Conservation (phyloP, 2,329 filamentous ascomycete genomes). For the Davidsoniella australis region DNA sequence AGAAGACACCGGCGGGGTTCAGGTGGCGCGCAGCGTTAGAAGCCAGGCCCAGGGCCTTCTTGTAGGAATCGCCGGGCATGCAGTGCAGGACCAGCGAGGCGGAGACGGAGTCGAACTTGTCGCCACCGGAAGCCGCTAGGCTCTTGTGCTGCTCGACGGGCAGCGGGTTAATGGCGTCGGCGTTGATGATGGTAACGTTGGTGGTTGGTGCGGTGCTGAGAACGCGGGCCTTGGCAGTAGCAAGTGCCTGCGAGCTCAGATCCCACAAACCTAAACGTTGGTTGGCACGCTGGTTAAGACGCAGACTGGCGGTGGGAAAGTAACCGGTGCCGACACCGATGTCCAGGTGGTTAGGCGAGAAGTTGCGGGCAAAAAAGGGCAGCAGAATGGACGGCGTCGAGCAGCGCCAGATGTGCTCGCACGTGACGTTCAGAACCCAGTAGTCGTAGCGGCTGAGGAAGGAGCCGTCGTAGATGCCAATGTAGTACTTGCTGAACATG, state of each 20-base stretch:
- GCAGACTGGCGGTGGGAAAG: constrained; percentile 20
- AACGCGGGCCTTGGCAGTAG: constrained; percentile 17
- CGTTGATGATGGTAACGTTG: constrained; percentile 16
- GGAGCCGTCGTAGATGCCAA: constrained; percentile 5
- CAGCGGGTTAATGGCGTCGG: constrained; percentile 25
- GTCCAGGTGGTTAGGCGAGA: constrained; percentile 23
- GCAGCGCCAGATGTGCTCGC: constrained; percentile 22
- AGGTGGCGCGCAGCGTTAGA: constrained; percentile 13
- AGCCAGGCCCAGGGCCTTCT: constrained; percentile 10
- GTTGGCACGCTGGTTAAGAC: constrained; percentile 12
- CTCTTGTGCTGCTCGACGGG: constrained; percentile 14
- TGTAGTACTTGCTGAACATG: constrained; percentile 4
- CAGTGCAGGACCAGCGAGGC: constrained; percentile 9
- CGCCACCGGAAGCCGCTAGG: constrained; percentile 8
- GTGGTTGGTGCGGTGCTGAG: constrained; percentile 8
- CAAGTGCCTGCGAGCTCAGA: constrained; percentile 20
- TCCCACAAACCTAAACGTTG: constrained; percentile 22
- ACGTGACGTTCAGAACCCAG: constrained; percentile 21
- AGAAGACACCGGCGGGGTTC: constrained; percentile 14
- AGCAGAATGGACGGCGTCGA: constrained; percentile 18
- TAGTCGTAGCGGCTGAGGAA: constrained; percentile 18
- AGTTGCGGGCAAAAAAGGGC: constrained; percentile 21
- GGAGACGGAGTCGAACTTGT: constrained; percentile 10
- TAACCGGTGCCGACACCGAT: constrained; percentile 25
- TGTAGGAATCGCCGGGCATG: constrained; percentile 8